Conservation (phyloP, 2,329 filamentous ascomycete species). For the Penicillium freii region DNA sequence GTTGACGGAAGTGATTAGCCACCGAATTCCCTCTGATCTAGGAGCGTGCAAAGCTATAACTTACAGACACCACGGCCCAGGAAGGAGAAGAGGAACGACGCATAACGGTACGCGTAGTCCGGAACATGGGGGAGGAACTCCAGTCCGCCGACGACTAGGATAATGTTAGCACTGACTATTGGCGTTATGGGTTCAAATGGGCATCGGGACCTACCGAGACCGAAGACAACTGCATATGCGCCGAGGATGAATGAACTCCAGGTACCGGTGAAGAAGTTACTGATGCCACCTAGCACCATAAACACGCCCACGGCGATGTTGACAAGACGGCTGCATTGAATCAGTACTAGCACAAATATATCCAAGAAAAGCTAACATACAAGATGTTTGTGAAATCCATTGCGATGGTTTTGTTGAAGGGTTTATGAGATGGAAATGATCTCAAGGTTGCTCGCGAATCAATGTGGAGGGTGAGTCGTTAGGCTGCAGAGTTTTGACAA, state of each 20-base stretch:
- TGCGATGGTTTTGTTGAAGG: slow-evolving; percentile 27
- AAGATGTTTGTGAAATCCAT: slow-evolving; percentile 87
- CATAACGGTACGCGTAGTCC: slow-evolving; percentile 87
- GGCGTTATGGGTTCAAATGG: slow-evolving; percentile 7
- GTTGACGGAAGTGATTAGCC: slow-evolving; percentile 4
- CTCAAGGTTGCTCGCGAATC: slow-evolving; percentile 3
- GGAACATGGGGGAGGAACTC: slow-evolving; percentile 85
- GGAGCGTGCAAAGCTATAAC: slow-evolving; percentile 40
- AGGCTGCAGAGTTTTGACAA: slow-evolving; percentile 6
- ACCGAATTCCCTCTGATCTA: background rate
- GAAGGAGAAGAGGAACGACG: slow-evolving; percentile 97
- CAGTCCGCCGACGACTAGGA: slow-evolving; percentile 64
- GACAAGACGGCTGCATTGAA: slow-evolving; percentile 72
- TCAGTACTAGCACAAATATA: slow-evolving; percentile 15
- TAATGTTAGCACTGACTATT: slow-evolving; percentile 20
- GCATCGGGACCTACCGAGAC: slow-evolving; percentile 61
- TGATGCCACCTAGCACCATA: slow-evolving; percentile 78
- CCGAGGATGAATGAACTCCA: slow-evolving; percentile 72
- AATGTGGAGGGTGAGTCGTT: slow-evolving; percentile 2
- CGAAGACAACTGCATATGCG: slow-evolving; percentile 86
- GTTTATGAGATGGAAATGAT: slow-evolving; percentile 8
- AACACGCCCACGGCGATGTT: slow-evolving; percentile 85
- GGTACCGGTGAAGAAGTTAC: slow-evolving; percentile 45
- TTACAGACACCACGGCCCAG: slow-evolving; percentile 90
- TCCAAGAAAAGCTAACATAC: slow-evolving; percentile 8